Conservation (phyloP, 768 basidiomycete species). For the Lentinula sp. region DNA sequence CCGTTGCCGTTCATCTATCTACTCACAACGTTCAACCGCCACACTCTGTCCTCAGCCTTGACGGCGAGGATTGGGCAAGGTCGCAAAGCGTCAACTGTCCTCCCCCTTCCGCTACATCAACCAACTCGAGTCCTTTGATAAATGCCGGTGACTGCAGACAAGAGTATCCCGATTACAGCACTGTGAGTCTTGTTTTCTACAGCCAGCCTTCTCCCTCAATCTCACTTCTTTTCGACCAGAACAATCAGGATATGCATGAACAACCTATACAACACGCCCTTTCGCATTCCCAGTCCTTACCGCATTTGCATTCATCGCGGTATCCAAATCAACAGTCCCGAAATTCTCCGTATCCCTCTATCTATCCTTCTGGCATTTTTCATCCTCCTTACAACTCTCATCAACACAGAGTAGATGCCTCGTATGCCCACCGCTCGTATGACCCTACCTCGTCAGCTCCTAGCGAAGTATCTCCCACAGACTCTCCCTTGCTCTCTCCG, state of each 20-base stretch:
- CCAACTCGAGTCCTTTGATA: background rate
- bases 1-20: background rate
- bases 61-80: background rate
- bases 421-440: background rate
- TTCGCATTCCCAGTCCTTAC: conserved; percentile 1
- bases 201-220: background rate
- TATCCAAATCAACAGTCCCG: background rate
- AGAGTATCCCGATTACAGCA: background rate
- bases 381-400: background rate
- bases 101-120: background rate
- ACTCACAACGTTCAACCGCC: background rate
- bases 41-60: background rate
- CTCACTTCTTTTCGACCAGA: background rate
- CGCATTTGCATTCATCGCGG: background rate
- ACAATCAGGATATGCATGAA: background rate
- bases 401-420: background rate
- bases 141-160: background rate
- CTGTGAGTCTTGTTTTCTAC: background rate
- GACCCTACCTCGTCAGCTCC: background rate
- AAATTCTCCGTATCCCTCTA: background rate
- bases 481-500: background rate
- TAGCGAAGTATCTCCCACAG: background rate
- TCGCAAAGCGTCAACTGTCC: background rate
- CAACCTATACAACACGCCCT: background rate
- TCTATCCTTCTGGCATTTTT: background rate